Evolutionary conservation across 2,329 filamentous ascomycete species (phyloP).

Genomic region (Domatiomyces globalis): DNA sequence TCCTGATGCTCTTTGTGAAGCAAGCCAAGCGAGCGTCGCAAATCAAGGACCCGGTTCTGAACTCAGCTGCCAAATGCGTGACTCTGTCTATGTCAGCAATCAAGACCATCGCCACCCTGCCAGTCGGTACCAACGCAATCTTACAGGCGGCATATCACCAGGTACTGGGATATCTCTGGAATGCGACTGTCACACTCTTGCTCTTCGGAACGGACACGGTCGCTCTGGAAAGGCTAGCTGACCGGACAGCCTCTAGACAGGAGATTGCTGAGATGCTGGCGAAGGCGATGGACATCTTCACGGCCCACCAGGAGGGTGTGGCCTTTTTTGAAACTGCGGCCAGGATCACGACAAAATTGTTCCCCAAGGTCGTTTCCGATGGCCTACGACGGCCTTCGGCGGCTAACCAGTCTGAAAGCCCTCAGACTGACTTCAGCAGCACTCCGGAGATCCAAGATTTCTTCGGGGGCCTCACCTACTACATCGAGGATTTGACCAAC

Average conservation of each 20-base stretch:
- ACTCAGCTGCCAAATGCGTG: slow-evolving; percentile 3
- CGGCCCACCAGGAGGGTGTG: slow-evolving; percentile 1
- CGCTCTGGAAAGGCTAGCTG: background rate
- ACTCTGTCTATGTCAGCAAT: slow-evolving; percentile 1
- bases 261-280: slow-evolving; percentile 1
- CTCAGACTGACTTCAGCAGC: background rate
- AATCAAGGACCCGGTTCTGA: background rate
- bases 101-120: slow-evolving; percentile 2
- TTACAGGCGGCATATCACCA: slow-evolving; percentile 4
- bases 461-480: background rate
- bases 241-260: background rate
- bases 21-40: slow-evolving; percentile 1
- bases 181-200: slow-evolving; percentile 4
- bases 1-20: slow-evolving; percentile 5
- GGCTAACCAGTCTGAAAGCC: background rate
- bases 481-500: background rate
- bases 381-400: background rate
- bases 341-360: background rate
- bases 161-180: slow-evolving; percentile 5
- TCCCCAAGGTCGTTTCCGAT: background rate
- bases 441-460: background rate
- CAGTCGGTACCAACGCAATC: slow-evolving; percentile 2
- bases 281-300: slow-evolving; percentile 2
- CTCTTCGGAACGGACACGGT: background rate
- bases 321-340: background rate